These are phyloP conservation scores for Russula olivacea DNA, from an alignment of 768 basidiomycete genomes.

Conservation along the genomic window DNA sequence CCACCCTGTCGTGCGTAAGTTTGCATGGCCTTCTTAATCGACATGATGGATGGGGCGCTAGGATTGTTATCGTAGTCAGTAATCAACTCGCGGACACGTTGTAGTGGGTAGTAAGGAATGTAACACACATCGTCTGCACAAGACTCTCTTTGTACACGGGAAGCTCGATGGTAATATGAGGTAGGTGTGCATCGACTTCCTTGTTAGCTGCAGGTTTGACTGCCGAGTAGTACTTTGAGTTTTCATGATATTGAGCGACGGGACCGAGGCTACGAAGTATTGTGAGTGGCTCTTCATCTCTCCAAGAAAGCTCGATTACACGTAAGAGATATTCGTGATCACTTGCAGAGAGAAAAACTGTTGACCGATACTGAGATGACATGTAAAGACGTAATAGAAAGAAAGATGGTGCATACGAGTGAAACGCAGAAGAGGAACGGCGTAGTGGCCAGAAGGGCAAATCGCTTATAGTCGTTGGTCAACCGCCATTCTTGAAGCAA, in stretches of 20 bases:
- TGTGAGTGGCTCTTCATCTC: not conserved
- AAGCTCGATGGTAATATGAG: conserved; percentile 74
- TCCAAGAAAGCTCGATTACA: conserved; percentile 40
- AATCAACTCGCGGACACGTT: not conserved
- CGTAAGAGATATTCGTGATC: conserved; percentile 54
- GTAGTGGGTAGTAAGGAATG: conserved; percentile 14
- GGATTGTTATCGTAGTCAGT: conserved; percentile 4
- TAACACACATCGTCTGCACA: conserved; percentile 70
- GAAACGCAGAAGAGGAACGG: conserved; percentile 76
- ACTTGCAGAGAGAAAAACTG: conserved; percentile 76
- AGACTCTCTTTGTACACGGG: conserved; percentile 87
- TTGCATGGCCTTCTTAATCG: conserved; percentile 80
- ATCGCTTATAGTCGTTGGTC: conserved; percentile 57
- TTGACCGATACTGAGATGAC: not conserved
- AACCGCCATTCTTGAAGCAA: conserved; percentile 62
- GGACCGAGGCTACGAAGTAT: conserved; percentile 56
- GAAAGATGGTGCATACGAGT: conserved; percentile 41
- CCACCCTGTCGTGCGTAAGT: conserved; percentile 91
- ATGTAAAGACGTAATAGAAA: too few species aligned
- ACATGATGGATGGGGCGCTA: conserved; percentile 69
- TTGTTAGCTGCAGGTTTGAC: conserved; percentile 53
- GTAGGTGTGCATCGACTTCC: conserved; percentile 56
- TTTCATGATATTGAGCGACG: conserved; percentile 79
- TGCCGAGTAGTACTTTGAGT: conserved; percentile 79
- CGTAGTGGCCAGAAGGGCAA: conserved; percentile 55